Conservation (phyloP, 768 basidiomycete species). For the Terana coerulea region DNA sequence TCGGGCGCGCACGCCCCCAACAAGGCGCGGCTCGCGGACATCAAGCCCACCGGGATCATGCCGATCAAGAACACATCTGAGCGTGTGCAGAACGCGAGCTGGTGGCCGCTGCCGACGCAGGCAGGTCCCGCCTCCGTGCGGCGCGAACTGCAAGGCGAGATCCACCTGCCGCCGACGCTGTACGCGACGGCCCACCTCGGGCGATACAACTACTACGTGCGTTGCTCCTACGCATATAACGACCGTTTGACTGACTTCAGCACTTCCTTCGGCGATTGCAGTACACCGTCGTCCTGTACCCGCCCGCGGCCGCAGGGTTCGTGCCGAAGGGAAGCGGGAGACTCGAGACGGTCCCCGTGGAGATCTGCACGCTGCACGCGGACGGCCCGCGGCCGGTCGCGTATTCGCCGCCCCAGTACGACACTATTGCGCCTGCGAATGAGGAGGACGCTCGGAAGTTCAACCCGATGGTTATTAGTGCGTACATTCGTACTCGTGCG, state of each 20-base stretch:
- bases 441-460: no score
- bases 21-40: neutral
- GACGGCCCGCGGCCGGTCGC: constrained; percentile 11
- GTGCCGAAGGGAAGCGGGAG: neutral
- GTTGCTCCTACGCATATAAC: neutral
- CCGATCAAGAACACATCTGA: neutral
- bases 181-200: constrained; percentile 1
- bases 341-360: constrained; percentile 3
- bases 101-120: constrained; percentile 5
- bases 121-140: neutral
- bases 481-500: no score
- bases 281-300: constrained; percentile 13
- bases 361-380: constrained; percentile 12
- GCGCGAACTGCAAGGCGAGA: constrained; percentile 7
- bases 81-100: neutral
- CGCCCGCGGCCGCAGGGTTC: constrained; percentile 6
- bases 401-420: constrained; percentile 11
- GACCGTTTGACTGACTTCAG: neutral
- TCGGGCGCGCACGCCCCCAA: neutral
- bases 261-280: neutral
- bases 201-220: neutral
- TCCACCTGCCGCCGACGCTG: constrained; percentile 1
- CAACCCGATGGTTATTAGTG: no score
- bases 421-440: no score
- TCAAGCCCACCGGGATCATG: neutral